Percentiles rank a stretch among this genome's conserved stretches.
Conservation (phyloP, 202 grass and related monocot species). For the Musa balbisiana region DNA sequence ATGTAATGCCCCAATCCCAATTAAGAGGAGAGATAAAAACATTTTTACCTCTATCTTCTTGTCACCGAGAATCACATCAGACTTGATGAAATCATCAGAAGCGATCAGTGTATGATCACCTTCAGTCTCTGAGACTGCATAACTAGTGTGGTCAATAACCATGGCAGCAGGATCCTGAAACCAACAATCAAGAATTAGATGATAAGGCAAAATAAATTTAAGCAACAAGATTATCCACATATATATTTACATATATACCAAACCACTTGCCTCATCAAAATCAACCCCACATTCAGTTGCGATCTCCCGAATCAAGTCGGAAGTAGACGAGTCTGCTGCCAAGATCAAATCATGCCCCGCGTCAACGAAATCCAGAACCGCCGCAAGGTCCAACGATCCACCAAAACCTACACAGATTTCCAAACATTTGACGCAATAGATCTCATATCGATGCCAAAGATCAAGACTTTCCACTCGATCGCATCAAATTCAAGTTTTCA, state of each 20-base stretch:
- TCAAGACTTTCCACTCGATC: background rate
- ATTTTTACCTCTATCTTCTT: constrained; percentile 62
- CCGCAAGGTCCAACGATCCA: constrained; percentile 77
- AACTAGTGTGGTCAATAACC: constrained; percentile 88
- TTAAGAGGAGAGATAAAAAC: background rate
- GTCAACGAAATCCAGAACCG: constrained; percentile 76
- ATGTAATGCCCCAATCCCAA: background rate
- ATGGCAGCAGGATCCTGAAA: constrained; percentile 69
- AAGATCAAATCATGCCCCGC: constrained; percentile 88
- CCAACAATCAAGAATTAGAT: constrained; percentile 20
- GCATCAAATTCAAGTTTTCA: no score
- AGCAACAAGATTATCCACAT: background rate
- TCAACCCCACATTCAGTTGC: constrained; percentile 90
- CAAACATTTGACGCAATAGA: background rate
- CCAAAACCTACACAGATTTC: constrained; percentile 54
- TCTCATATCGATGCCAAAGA: constrained; percentile 8
- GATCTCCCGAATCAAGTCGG: constrained; percentile 93
- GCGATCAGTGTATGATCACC: constrained; percentile 85
- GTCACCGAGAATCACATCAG: constrained; percentile 75
- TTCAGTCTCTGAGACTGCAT: constrained; percentile 63
- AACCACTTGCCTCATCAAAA: constrained; percentile 76
- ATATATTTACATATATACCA: background rate
- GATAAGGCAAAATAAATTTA: constrained; percentile 14
- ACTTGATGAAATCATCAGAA: constrained; percentile 63
- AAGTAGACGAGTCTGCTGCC: constrained; percentile 68